Conservation (phyloP, 208 protist species). For the Trypanosoma vivax region DNA sequence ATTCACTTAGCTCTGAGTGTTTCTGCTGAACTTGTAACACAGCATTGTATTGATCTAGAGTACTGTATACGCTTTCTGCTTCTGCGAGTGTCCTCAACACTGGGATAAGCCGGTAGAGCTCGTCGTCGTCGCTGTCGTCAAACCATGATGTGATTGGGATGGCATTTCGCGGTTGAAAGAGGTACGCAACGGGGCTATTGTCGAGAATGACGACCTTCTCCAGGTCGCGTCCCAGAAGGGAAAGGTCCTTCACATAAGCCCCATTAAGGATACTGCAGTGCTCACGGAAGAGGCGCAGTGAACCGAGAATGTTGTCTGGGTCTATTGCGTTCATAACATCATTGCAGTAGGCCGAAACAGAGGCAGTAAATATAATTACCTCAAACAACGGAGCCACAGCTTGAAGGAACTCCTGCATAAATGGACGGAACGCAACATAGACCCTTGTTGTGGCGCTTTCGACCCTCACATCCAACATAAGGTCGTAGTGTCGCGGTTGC, state of each 20-base stretch:
- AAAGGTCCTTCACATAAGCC: slow-evolving; percentile 86
- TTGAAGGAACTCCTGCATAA: slow-evolving; percentile 73
- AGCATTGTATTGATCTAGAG: slow-evolving; percentile 80
- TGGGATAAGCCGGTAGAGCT: slow-evolving; percentile 64
- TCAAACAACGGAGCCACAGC: slow-evolving; percentile 71
- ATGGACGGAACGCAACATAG: slow-evolving; percentile 81
- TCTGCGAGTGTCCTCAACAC: slow-evolving; percentile 67
- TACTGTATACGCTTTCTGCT: slow-evolving; percentile 65
- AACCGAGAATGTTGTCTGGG: slow-evolving; percentile 39
- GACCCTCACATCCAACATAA: slow-evolving; percentile 60
- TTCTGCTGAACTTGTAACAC: slow-evolving; percentile 58
- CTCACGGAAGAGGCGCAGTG: slow-evolving; percentile 69
- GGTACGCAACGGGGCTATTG: slow-evolving; percentile 88
- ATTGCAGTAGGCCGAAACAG: slow-evolving; percentile 74
- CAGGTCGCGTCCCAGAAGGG: slow-evolving; percentile 71
- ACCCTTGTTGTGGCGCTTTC: slow-evolving; percentile 57
- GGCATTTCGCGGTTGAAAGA: slow-evolving; percentile 87
- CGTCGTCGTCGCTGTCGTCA: slow-evolving; percentile 64
- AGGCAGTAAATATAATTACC: slow-evolving; percentile 86
- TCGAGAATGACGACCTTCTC: slow-evolving; percentile 78
- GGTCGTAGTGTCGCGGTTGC: slow-evolving; percentile 53
- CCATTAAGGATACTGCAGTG: slow-evolving; percentile 79
- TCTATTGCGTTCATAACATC: slow-evolving; percentile 77
- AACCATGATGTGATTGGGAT: slow-evolving; percentile 88
- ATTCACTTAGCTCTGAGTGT: slow-evolving; percentile 15